Evolutionary conservation across 129 eudicot genomes (phyloP).

Genomic region (Mikania micrantha): DNA sequence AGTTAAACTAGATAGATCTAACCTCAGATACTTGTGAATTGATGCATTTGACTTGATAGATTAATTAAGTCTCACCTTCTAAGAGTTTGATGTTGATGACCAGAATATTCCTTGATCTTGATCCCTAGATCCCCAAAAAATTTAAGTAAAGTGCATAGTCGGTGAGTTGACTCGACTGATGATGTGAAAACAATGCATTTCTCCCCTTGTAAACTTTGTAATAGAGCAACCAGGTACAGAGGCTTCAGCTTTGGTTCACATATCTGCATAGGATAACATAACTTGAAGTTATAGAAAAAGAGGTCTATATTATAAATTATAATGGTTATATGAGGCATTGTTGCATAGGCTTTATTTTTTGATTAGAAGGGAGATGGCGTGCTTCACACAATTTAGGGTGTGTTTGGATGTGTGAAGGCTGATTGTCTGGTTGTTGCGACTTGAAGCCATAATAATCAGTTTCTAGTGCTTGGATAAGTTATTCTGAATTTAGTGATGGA

Average conservation of each 20-base stretch:
- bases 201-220: slow-evolving; percentile 62
- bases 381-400: not conserved
- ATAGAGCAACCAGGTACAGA: slow-evolving; percentile 56
- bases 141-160: slow-evolving; percentile 63
- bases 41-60: not conserved
- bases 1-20: not conserved
- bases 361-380: not conserved
- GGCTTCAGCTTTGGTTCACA: slow-evolving; percentile 75
- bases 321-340: no score
- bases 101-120: slow-evolving; percentile 66
- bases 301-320: not conserved
- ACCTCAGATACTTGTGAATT: not conserved
- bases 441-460: not conserved
- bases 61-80: slow-evolving; percentile 50
- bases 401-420: not conserved
- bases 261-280: slow-evolving; percentile 38
- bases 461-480: not conserved
- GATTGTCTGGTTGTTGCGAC: not conserved
- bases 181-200: slow-evolving; percentile 89
- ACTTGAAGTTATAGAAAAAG: not conserved
- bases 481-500: not conserved
- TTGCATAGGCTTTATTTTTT: no score
- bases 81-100: slow-evolving; percentile 72
- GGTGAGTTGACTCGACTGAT: slow-evolving; percentile 72
- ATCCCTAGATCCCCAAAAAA: slow-evolving; percentile 61